phyloP scores from a whole-genome alignment of 345 rosid genomes.

The Populus simonii region DNA sequence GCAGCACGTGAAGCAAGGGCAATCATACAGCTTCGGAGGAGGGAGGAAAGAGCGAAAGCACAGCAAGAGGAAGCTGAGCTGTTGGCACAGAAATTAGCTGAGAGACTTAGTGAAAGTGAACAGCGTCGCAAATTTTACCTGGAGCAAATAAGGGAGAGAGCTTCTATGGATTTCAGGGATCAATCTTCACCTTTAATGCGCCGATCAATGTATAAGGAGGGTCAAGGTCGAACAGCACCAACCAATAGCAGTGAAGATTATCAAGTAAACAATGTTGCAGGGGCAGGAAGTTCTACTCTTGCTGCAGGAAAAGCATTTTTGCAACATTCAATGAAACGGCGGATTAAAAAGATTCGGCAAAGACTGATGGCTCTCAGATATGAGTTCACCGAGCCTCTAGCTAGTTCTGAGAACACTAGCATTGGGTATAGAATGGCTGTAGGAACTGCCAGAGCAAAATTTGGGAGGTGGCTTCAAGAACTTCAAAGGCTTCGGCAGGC shows the following conservation, averaged over 20 bases:
- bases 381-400: constrained; percentile 50
- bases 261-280: constrained; percentile 39
- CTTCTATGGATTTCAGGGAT: constrained; percentile 81
- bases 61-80: constrained; percentile 89
- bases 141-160: constrained; percentile 78
- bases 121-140: constrained; percentile 71
- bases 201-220: constrained; percentile 50
- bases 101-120: constrained; percentile 69
- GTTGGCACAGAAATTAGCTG: constrained; percentile 70
- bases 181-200: constrained; percentile 69
- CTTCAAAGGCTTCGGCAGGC: constrained; percentile 77
- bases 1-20: constrained; percentile 77
- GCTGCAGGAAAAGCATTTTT: constrained; percentile 38
- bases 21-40: constrained; percentile 65
- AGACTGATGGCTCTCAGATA: constrained; percentile 75
- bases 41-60: constrained; percentile 72
- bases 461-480: constrained; percentile 82
- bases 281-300: constrained; percentile 31
- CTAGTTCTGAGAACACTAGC: constrained; percentile 49
- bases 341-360: constrained; percentile 65
- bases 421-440: constrained; percentile 64
- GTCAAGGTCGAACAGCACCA: constrained; percentile 50
- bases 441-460: constrained; percentile 67
- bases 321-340: constrained; percentile 59
- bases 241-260: constrained; percentile 45